Evolutionary conservation across 2,329 filamentous ascomycete genomes (phyloP), one percentile per base, ranked within the genome.

Genomic region (Leptosphaerulina australis): DNA sequence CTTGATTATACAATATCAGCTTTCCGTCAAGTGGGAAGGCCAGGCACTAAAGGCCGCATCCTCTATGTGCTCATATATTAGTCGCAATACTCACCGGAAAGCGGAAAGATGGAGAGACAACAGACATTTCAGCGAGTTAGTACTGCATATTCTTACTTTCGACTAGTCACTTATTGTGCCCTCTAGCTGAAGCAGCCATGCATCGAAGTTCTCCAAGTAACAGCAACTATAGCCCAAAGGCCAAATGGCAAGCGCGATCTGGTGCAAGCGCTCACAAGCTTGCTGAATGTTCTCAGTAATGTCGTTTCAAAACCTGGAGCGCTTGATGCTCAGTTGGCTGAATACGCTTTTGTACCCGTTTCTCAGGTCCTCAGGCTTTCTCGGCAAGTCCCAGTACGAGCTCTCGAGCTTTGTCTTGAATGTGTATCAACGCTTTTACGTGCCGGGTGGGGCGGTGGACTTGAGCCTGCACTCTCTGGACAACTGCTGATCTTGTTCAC

Each of bases 261-360:
- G n/a, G 68, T 77, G 3, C 64, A 72, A 35, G 74, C 75, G 22
- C 72, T 86, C 17, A 73, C 79, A 38, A 62, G 68, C 1, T 64
- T 86, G 5, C 67, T 80, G 9, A 58, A 68, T 6, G 68, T 70
- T 12, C 70, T 85, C 1, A 52, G 60, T 17, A 37, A 59, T 0
- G 50, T 75, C 37, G 51, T 58, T 12, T 61, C 67, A 17, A 64
- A 63, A 6, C 70, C 75, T 26, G 64, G 72, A 56, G 62, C 68
- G 1, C 69, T 97, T 14, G 90, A 97, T 69, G 81, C 86, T 43
- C 93, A 91, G 69, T 77, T 97, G 14, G 91, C 92, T 11, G 92
- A 97, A 76, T 99, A 97, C 78, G 83, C 89, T 66, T 97, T 97
- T 77, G 96, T 97, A 56, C 94, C 94, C 0, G 78, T 99, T 0